Conservation (phyloP, 2,329 filamentous ascomycete genomes). For the Calonectria pseudoreteaudii region DNA sequence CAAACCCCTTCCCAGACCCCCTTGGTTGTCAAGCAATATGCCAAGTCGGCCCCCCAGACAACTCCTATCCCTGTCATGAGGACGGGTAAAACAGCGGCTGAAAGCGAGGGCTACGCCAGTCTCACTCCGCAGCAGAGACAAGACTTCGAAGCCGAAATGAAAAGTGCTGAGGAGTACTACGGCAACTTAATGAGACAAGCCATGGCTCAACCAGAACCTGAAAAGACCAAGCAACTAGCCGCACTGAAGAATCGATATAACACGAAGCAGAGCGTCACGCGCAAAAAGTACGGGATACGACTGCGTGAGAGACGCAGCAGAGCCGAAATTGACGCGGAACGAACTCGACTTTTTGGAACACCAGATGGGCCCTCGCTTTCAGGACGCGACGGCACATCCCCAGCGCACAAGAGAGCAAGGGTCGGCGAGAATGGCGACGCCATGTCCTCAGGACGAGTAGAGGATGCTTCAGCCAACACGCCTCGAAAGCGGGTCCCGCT, state of each 20-base stretch:
- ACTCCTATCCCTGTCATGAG: neutral
- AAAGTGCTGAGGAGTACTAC: conserved; percentile 49
- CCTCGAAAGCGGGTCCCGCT: conserved; percentile 45
- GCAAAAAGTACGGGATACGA: conserved; percentile 69
- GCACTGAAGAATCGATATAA: conserved; percentile 65
- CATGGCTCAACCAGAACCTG: conserved; percentile 49
- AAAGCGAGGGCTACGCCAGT: conserved; percentile 58
- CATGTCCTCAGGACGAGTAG: neutral
- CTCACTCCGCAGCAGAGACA: conserved; percentile 47
- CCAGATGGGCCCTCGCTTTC: conserved; percentile 25
- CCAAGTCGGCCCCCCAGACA: neutral
- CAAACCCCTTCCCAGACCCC: neutral
- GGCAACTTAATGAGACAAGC: conserved; percentile 57
- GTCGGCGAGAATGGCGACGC: conserved; percentile 23
- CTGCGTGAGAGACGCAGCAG: conserved; percentile 62
- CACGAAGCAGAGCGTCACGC: conserved; percentile 67
- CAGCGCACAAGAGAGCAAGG: conserved; percentile 41
- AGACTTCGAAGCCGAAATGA: conserved; percentile 46
- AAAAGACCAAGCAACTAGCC: conserved; percentile 49
- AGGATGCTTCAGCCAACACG: conserved; percentile 22
- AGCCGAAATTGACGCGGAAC: conserved; percentile 59
- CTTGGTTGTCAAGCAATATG: neutral
- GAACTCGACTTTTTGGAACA: conserved; percentile 49
- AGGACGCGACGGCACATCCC: conserved; percentile 16
- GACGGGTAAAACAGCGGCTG: conserved; percentile 29